phyloP scores from a whole-genome alignment of 2,329 filamentous ascomycete genomes.

The Fusarium sp. region DNA sequence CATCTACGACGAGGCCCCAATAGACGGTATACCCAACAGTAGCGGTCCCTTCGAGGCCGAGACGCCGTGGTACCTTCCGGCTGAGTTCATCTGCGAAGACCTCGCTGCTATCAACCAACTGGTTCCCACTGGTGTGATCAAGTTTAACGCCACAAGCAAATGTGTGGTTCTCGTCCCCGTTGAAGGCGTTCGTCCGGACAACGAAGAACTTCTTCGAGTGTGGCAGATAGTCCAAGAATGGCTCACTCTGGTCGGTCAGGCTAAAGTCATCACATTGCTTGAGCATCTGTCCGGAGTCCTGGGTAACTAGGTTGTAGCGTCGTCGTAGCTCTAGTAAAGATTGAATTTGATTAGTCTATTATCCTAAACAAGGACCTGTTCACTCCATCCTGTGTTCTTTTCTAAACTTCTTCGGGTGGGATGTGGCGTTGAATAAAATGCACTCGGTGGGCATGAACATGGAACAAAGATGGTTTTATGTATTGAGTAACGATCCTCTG shows the following conservation, averaged over 20 bases:
- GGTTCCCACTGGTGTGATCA: not conserved
- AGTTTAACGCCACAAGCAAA: conserved; percentile 2
- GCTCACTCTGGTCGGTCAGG: not conserved
- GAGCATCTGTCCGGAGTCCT: not conserved
- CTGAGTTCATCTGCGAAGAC: not conserved
- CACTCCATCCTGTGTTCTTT: too few species aligned
- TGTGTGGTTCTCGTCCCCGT: not conserved
- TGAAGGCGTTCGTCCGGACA: too few species aligned
- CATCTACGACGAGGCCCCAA: not conserved
- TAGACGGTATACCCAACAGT: too few species aligned
- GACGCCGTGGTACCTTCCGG: accelerated
- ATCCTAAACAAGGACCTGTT: too few species aligned
- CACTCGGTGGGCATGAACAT: too few species aligned
- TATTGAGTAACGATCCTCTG: too few species aligned
- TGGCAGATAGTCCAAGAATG: conserved; percentile 6
- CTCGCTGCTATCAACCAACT: not conserved
- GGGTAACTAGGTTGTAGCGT: too few species aligned
- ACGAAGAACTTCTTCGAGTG: not conserved
- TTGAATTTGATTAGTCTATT: too few species aligned
- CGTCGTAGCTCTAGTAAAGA: too few species aligned
- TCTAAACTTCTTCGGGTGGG: too few species aligned
- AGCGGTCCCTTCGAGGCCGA: conserved; percentile 6
- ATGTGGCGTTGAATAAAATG: too few species aligned
- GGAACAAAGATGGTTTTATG: too few species aligned
- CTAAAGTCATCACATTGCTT: not conserved